Percentiles rank a stretch among this genome's conserved stretches.
phyloP scores from a whole-genome alignment of 352 stramenopile species.

The Phytophthora foliorum region DNA sequence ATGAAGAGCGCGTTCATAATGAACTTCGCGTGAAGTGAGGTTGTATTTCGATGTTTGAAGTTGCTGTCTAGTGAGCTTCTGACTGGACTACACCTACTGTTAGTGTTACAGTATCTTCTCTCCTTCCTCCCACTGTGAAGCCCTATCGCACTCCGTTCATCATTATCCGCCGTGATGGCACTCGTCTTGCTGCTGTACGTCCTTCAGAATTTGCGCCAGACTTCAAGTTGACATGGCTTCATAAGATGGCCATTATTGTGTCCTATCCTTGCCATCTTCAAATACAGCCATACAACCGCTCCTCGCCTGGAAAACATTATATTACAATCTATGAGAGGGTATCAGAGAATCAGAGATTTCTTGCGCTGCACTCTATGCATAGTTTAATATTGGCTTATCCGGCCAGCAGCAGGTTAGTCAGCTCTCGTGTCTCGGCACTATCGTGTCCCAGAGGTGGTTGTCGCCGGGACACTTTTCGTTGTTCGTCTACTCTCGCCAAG shows the following conservation, averaged over 20 bases:
- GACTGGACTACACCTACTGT: too few species aligned
- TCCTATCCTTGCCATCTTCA: conserved; percentile 38
- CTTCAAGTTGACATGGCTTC: conserved; percentile 44
- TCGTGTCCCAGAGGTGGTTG: not conserved
- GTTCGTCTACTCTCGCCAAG: conserved; percentile 42
- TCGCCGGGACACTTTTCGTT: conserved; percentile 27
- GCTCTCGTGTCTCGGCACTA: not conserved
- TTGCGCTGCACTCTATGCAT: not conserved
- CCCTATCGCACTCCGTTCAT: too few species aligned
- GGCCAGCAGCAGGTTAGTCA: conserved; percentile 2
- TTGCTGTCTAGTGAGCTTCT: too few species aligned
- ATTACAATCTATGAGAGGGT: not conserved
- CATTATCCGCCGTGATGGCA: conserved; percentile 18
- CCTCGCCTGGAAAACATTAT: conserved; percentile 7
- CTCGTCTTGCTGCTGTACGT: conserved; percentile 21
- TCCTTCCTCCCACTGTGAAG: too few species aligned
- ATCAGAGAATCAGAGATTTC: not conserved
- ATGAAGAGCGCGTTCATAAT: conserved; percentile 9
- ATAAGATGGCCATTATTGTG: conserved; percentile 27
- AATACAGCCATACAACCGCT: conserved; percentile 18
- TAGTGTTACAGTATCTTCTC: too few species aligned
- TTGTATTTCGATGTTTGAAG: too few species aligned
- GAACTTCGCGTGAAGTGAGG: too few species aligned
- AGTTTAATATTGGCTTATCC: not conserved
- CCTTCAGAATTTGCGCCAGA: conserved; percentile 37